Conservation (phyloP, 257 asterid species). For the Perilla frutescens region DNA sequence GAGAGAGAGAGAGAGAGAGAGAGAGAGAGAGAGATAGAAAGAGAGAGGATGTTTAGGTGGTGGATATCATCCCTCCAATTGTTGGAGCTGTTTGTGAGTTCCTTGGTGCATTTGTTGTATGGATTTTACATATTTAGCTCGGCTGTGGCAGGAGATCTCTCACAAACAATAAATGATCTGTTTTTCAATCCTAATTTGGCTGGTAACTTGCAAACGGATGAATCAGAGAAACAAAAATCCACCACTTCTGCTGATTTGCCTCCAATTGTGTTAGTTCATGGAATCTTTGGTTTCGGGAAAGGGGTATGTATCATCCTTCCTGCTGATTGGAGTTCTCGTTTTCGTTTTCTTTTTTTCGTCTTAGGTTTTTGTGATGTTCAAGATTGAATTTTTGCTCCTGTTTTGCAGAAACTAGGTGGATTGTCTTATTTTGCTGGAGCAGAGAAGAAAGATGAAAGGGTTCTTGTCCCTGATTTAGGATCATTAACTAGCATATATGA, state of each 20-base stretch:
- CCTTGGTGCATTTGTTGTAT: slow-evolving; percentile 80
- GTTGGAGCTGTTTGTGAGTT: slow-evolving; percentile 70
- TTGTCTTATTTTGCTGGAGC: slow-evolving; percentile 96
- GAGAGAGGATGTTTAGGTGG: slow-evolving; percentile 66
- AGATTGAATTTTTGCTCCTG: slow-evolving; percentile 24
- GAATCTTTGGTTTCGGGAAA: slow-evolving; percentile 97
- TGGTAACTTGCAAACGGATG: slow-evolving; percentile 47
- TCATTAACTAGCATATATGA: slow-evolving; percentile 84
- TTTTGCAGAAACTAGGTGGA: slow-evolving; percentile 83
- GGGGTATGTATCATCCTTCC: slow-evolving; percentile 60
- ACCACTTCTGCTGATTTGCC: slow-evolving; percentile 66
- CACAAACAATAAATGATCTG: slow-evolving; percentile 70
- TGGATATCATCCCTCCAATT: slow-evolving; percentile 75
- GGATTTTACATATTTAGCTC: slow-evolving; percentile 93
- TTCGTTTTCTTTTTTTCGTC: not conserved
- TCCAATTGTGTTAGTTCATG: slow-evolving; percentile 94
- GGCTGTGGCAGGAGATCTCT: slow-evolving; percentile 88
- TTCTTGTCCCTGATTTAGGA: slow-evolving; percentile 94
- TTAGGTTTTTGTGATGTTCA: slow-evolving; percentile 12
- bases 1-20: not conserved
- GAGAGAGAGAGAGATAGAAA: not conserved
- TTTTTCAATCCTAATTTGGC: slow-evolving; percentile 65
- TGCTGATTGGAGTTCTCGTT: not conserved
- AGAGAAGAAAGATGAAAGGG: slow-evolving; percentile 96
- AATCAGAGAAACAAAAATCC: slow-evolving; percentile 32